phyloP scores from a whole-genome alignment of 2,329 filamentous ascomycete species.

The Chlorencoelia australis region DNA sequence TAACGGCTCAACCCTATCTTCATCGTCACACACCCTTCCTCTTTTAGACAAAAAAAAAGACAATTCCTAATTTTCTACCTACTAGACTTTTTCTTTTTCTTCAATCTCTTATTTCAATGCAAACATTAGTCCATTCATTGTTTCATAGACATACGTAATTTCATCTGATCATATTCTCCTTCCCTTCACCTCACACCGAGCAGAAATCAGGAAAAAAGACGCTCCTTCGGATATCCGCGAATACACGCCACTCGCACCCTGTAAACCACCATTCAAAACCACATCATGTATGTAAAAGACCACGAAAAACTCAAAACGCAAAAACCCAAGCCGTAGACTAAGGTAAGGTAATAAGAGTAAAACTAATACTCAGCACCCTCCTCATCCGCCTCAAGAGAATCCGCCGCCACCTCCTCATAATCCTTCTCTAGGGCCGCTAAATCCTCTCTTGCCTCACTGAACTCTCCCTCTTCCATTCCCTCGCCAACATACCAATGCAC shows the following conservation, averaged over 20 bases:
- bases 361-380: constrained; percentile 33
- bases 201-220: too few species aligned
- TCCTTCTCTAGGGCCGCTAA: constrained; percentile 55
- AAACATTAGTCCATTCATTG: too few species aligned
- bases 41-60: too few species aligned
- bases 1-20: too few species aligned
- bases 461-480: constrained; percentile 62
- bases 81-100: too few species aligned
- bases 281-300: constrained; percentile 2
- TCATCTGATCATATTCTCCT: too few species aligned
- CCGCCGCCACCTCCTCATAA: constrained; percentile 53
- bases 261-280: constrained; percentile 5
- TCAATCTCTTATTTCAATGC: too few species aligned
- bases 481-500: constrained; percentile 65
- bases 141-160: too few species aligned
- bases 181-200: too few species aligned
- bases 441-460: constrained; percentile 56
- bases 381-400: constrained; percentile 39
- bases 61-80: too few species aligned
- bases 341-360: too few species aligned
- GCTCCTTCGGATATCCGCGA: constrained; percentile 8
- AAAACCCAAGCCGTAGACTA: background rate
- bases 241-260: constrained; percentile 2
- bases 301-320: constrained; percentile 3
- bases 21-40: too few species aligned